A percentile compares a stretch with the other conserved stretches of the same genome.
Evolutionary conservation across 2,329 filamentous ascomycete genomes (phyloP).

Genomic region (Diaporthe sp.): DNA sequence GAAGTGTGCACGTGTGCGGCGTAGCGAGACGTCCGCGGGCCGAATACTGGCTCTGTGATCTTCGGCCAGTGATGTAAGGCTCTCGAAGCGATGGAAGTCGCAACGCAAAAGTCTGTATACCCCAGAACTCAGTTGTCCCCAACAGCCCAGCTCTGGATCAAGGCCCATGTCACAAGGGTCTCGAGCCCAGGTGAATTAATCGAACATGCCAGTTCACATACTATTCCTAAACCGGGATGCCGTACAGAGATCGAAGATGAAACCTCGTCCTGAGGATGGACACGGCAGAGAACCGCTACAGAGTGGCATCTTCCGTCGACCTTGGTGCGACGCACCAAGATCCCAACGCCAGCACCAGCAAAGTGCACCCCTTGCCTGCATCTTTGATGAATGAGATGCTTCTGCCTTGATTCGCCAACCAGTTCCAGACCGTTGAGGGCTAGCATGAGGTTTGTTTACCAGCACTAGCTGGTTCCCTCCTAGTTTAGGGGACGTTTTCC

Average conservation of each 20-base stretch:
- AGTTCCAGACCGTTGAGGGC: slow-evolving; percentile 23
- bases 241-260: slow-evolving; percentile 20
- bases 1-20: neutral
- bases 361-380: slow-evolving; percentile 32
- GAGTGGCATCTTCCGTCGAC: slow-evolving; percentile 19
- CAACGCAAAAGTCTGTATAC: neutral
- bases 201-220: neutral
- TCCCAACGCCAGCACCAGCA: neutral
- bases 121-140: neutral
- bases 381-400: slow-evolving; percentile 25
- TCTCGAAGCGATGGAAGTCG: slow-evolving; percentile 6
- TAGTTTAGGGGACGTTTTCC: slow-evolving; percentile 26
- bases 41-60: slow-evolving; percentile 26
- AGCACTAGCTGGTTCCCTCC: slow-evolving; percentile 29
- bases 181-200: slow-evolving; percentile 3
- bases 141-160: neutral
- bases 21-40: neutral
- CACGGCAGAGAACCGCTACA: slow-evolving; percentile 32
- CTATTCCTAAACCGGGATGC: slow-evolving; percentile 11
- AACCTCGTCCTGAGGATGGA: neutral
- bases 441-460: slow-evolving; percentile 4
- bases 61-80: neutral
- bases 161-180: neutral
- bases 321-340: slow-evolving; percentile 16
- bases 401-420: slow-evolving; percentile 29